phyloP scores from a whole-genome alignment of 768 basidiomycete genomes.

The Termitomyces eurrhizus region DNA sequence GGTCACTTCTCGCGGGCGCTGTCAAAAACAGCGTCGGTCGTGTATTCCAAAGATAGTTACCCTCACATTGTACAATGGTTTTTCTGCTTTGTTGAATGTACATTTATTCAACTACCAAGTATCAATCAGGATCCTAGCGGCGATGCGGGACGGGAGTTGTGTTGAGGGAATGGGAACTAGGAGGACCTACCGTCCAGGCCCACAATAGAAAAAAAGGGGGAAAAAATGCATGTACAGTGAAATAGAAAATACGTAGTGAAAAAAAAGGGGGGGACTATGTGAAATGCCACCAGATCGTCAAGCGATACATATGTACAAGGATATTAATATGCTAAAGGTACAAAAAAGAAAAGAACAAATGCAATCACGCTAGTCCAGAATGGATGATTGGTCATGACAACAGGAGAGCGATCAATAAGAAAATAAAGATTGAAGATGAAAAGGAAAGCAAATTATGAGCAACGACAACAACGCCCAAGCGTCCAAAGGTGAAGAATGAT shows the following conservation, averaged over 20 bases:
- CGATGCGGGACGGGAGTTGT: constrained; percentile 5
- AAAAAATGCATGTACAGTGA: neutral
- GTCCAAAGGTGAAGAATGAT: constrained; percentile 5
- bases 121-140: constrained; percentile 8
- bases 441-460: constrained; percentile 7
- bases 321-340: constrained; percentile 10
- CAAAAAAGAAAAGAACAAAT: constrained; percentile 6
- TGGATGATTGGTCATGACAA: constrained; percentile 5
- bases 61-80: constrained; percentile 1
- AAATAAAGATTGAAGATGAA: constrained; percentile 10
- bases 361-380: constrained; percentile 6
- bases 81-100: neutral
- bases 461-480: constrained; percentile 20
- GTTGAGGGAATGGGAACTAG: neutral
- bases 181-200: constrained; percentile 12
- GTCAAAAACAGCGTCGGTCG: constrained; percentile 79
- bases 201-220: neutral
- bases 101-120: constrained; percentile 12
- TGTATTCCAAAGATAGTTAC: constrained; percentile 45
- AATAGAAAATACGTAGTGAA: neutral
- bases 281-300: neutral
- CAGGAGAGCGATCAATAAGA: constrained; percentile 5
- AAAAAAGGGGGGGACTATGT: no score
- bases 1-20: constrained; percentile 77
- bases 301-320: constrained; percentile 18